Base-by-base conservation (phyloP, 2,329 filamentous ascomycete genomes). In the Zalaria sp. region DNA sequence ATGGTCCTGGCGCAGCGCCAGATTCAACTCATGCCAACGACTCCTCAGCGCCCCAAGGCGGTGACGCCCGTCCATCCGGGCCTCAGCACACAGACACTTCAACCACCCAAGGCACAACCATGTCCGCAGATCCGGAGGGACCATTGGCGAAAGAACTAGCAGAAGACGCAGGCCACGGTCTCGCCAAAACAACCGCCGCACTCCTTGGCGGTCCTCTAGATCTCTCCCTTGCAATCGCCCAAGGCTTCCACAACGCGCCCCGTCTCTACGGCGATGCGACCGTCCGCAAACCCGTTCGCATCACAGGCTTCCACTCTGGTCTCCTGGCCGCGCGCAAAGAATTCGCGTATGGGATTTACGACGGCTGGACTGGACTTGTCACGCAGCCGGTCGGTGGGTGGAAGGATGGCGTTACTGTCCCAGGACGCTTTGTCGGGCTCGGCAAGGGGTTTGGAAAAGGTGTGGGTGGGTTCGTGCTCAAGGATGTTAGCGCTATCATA, bases 201-300 rank as follows among this genome's bases (percentile, higher is more conserved):
- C 76, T 83, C 4, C 68, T 89, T 45, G 84, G 83, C 51, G 80
- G 81, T 2, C 88, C 87, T 0, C 81, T 91, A 71, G 85, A 93
- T 57, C 81, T 94, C 48, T 84, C 83, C 34, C 63, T 94, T 35
- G 83, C 83, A 1, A 63, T 94, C 32, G 82, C 87, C 0, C 83
- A 82, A 58, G 88, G 88, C 0, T 93, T 94, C 57, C 81, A 89
- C 55, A 94, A 94, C 52, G 81, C 83, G 4, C 87, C 88, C 0
- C 80, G 76, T 50, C 66, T 94, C 1, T 94, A 94, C 55, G 83
- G 87, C 35, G 87, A 93, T 52, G 77, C 84, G 1, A 88, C 79
- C 1, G 78, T 94, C 1, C 73, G 84, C 5, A 80, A 81, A n/a
- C 66, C 74, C 1, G 81, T 86, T 44, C 85, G 84, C 51, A 83